phyloP scores from a whole-genome alignment of 2,329 filamentous ascomycete genomes.

The Colletotrichum filicis region DNA sequence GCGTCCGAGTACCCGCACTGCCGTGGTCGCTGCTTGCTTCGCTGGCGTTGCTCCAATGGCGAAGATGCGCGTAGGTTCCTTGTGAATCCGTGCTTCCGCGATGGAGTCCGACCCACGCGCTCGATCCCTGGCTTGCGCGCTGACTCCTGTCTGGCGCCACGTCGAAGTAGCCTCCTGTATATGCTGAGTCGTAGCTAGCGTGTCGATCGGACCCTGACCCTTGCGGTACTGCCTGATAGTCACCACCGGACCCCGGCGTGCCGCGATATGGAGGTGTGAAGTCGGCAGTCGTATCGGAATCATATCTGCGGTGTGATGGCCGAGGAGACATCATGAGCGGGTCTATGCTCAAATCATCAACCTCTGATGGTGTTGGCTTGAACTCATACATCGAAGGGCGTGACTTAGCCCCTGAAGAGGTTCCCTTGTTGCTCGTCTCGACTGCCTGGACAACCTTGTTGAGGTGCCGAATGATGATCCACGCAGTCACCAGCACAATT shows the following conservation, averaged over 20 bases:
- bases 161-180: slow-evolving; percentile 45
- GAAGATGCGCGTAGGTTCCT: slow-evolving; percentile 48
- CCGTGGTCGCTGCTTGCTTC: slow-evolving; percentile 50
- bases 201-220: slow-evolving; percentile 40
- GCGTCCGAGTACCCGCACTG: slow-evolving; percentile 36
- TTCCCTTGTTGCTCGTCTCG: slow-evolving; percentile 45
- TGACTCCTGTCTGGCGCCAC: slow-evolving; percentile 33
- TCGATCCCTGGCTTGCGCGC: slow-evolving; percentile 38
- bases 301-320: slow-evolving; percentile 31
- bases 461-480: slow-evolving; percentile 61
- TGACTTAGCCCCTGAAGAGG: slow-evolving; percentile 45
- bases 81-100: slow-evolving; percentile 52
- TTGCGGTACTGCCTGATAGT: slow-evolving; percentile 34
- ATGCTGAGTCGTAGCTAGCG: slow-evolving; percentile 42
- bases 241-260: slow-evolving; percentile 22
- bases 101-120: slow-evolving; percentile 37
- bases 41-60: slow-evolving; percentile 57
- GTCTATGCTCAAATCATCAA: slow-evolving; percentile 55
- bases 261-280: slow-evolving; percentile 35
- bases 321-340: slow-evolving; percentile 49
- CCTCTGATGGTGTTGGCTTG: slow-evolving; percentile 54
- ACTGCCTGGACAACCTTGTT: slow-evolving; percentile 56
- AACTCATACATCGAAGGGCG: slow-evolving; percentile 51
- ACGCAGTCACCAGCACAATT: slow-evolving; percentile 57
- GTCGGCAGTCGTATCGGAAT: slow-evolving; percentile 34